A percentile compares a stretch with the other conserved stretches of the same genome.
Evolutionary conservation across 2,329 filamentous ascomycete species (phyloP).

Genomic region (Pyrenophora teres): DNA sequence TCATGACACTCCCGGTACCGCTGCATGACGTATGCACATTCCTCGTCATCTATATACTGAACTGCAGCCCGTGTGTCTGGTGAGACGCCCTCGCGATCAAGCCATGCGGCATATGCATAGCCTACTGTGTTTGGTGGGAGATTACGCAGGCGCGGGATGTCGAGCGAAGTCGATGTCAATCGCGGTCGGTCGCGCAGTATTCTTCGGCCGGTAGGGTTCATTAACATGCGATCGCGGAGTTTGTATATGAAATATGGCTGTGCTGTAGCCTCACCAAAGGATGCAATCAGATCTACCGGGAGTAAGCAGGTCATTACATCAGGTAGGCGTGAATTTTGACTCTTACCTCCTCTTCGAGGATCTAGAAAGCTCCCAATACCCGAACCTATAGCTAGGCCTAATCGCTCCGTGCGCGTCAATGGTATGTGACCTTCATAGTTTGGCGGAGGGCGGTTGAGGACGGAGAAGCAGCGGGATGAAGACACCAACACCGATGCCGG

Average conservation of each 20-base stretch:
- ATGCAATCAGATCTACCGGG: conserved; percentile 80
- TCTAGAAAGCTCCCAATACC: conserved; percentile 68
- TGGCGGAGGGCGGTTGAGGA: conserved; percentile 80
- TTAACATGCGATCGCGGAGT: conserved; percentile 89
- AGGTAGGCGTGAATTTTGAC: background rate
- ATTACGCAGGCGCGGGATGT: conserved; percentile 70
- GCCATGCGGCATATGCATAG: conserved; percentile 81
- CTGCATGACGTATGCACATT: conserved; percentile 98
- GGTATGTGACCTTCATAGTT: conserved; percentile 94
- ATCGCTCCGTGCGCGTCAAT: conserved; percentile 76
- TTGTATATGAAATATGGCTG: conserved; percentile 94
- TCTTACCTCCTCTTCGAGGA: conserved; percentile 75
- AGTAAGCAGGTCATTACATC: background rate
- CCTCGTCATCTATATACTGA: conserved; percentile 89
- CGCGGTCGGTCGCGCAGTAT: conserved; percentile 90
- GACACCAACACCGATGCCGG: background rate
- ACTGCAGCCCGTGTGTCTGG: conserved; percentile 85
- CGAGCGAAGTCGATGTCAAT: conserved; percentile 74
- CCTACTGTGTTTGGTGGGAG: conserved; percentile 78
- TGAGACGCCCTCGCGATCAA: conserved; percentile 91
- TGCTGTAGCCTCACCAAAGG: conserved; percentile 91
- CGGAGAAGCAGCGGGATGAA: conserved; percentile 67
- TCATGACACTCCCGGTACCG: conserved; percentile 97
- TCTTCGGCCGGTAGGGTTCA: conserved; percentile 78
- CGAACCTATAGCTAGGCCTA: conserved; percentile 68